phyloP scores from a whole-genome alignment of 2,329 filamentous ascomycete genomes.

The Triangularia verruculosa region DNA sequence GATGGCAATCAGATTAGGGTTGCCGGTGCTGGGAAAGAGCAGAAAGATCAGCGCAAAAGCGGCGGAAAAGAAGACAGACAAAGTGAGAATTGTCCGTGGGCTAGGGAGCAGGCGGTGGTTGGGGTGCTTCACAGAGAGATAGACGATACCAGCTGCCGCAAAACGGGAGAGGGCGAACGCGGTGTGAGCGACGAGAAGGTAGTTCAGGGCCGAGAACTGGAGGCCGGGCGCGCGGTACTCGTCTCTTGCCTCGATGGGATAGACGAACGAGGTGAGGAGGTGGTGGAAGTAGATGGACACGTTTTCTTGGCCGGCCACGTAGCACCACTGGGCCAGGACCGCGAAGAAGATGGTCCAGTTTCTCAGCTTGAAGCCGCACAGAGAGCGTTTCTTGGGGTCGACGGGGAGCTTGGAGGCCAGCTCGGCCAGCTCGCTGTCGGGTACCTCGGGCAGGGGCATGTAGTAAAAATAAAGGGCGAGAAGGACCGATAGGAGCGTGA shows the following conservation, averaged over 20 bases:
- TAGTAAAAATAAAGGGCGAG: constrained; percentile 69
- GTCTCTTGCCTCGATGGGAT: constrained; percentile 24
- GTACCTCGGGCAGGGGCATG: constrained; percentile 62
- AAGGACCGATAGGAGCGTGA: constrained; percentile 69
- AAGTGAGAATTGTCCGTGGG: constrained; percentile 66
- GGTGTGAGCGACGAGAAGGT: constrained; percentile 68
- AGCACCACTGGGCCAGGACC: constrained; percentile 73
- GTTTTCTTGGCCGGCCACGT: constrained; percentile 70
- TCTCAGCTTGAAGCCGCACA: constrained; percentile 51
- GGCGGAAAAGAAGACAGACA: constrained; percentile 59
- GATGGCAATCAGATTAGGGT: constrained; percentile 51
- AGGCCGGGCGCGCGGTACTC: constrained; percentile 41
- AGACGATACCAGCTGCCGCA: constrained; percentile 62
- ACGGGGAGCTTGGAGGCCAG: constrained; percentile 48
- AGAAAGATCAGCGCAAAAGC: constrained; percentile 51
- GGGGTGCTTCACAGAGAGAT: constrained; percentile 45
- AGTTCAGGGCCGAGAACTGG: constrained; percentile 56
- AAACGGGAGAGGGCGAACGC: constrained; percentile 74
- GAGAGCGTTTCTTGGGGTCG: constrained; percentile 47
- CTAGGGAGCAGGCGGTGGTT: constrained; percentile 51
- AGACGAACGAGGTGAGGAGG: constrained; percentile 45
- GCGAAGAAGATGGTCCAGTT: constrained; percentile 64
- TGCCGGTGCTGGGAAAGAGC: constrained; percentile 37
- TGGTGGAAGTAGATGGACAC: constrained; percentile 59
- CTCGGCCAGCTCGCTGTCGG: constrained; percentile 52